These are phyloP conservation scores for Penicillium lividum DNA, from an alignment of 495 filamentous ascomycete genomes.

Conservation along the genomic window DNA sequence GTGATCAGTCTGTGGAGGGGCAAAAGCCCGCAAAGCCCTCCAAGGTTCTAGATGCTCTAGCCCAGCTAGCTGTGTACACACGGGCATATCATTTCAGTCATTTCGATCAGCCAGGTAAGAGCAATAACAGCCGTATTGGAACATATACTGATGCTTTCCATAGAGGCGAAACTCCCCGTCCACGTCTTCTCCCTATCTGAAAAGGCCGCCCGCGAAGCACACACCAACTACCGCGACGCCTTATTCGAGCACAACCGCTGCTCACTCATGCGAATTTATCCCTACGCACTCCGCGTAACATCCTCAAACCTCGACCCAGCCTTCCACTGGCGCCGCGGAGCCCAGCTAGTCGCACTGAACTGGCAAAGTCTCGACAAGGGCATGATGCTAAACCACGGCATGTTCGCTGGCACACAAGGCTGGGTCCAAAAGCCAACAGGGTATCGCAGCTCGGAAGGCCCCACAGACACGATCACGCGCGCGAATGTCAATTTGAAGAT, in stretches of 20 bases:
- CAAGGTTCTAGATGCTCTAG: conserved; percentile 75
- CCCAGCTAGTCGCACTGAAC: conserved; percentile 91
- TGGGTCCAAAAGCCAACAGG: conserved; percentile 83
- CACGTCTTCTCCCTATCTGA: conserved; percentile 91
- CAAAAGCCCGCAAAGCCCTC: conserved; percentile 49
- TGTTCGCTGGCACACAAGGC: conserved; percentile 80
- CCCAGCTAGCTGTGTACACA: conserved; percentile 78
- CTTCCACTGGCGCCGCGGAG: conserved; percentile 83
- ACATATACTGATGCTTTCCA: not conserved
- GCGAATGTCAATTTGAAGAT: conserved; percentile 47
- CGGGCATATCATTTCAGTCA: conserved; percentile 76
- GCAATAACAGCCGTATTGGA: not conserved
- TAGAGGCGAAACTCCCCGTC: conserved; percentile 69
- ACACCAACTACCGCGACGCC: conserved; percentile 56
- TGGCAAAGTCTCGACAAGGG: conserved; percentile 91
- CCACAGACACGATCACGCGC: conserved; percentile 24
- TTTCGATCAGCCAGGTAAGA: conserved; percentile 57
- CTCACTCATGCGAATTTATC: conserved; percentile 87
- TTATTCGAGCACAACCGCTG: conserved; percentile 82
- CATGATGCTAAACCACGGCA: conserved; percentile 93
- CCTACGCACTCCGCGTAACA: conserved; percentile 74
- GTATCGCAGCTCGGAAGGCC: conserved; percentile 49
- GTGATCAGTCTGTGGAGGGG: conserved; percentile 10
- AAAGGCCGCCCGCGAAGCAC: conserved; percentile 68
- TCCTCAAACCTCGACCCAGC: conserved; percentile 86